Conservation (phyloP, 805 yeast species). For the Wickerhamomyces kurtzmanii region DNA sequence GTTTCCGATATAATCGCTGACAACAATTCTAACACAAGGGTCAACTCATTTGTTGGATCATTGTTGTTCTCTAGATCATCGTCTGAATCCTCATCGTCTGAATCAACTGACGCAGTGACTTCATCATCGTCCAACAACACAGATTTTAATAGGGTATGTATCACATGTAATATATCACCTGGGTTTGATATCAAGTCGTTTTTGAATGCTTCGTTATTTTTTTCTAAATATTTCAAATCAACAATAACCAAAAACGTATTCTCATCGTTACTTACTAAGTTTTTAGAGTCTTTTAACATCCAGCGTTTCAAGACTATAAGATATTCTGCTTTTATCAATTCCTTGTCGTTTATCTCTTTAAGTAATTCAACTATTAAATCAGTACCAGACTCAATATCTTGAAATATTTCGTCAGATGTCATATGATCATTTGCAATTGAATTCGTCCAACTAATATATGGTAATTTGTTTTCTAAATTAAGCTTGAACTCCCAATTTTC, state of each 20-base stretch:
- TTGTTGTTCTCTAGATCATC: constrained; percentile 15
- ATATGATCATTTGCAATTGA: constrained; percentile 1
- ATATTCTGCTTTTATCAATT: constrained; percentile 35
- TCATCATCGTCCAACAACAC: constrained; percentile 7
- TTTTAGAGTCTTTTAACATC: constrained; percentile 25
- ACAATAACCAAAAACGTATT: constrained; percentile 47
- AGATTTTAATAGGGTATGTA: constrained; percentile 27
- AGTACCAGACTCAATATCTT: constrained; percentile 32
- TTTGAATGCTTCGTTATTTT: constrained; percentile 46
- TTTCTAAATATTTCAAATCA: constrained; percentile 58
- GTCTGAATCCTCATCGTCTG: constrained; percentile 25
- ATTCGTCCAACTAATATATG: constrained; percentile 18
- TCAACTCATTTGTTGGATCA: constrained; percentile 15
- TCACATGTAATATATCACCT: constrained; percentile 40
- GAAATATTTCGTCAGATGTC: constrained; percentile 24
- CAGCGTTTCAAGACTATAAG: constrained; percentile 47
- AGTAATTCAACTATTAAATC: constrained; percentile 34
- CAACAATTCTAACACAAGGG: constrained; percentile 25
- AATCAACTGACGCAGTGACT: constrained; percentile 20
- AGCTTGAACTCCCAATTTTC: constrained; percentile 25
- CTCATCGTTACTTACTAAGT: constrained; percentile 11
- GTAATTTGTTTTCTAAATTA: constrained; percentile 24
- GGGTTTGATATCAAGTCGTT: constrained; percentile 36
- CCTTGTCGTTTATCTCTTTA: constrained; percentile 35
- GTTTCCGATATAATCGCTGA: constrained; percentile 26